phyloP scores from a whole-genome alignment of 73 alveolate genomes.

The Effrenium voratum region DNA sequence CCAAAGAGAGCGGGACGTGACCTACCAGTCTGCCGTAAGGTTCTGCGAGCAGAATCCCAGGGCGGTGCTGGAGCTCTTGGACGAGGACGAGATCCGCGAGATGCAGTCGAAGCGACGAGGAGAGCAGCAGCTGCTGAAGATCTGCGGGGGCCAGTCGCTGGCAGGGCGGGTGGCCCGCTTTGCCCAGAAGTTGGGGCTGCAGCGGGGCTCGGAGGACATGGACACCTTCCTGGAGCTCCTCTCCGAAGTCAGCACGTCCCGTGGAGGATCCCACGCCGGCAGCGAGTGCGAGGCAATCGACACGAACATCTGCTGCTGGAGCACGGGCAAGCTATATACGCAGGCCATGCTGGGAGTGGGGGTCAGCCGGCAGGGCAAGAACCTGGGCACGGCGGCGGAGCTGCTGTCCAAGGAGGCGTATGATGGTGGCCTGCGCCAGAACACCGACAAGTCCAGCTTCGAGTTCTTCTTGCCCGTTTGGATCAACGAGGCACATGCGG shows the following conservation, averaged over 20 bases:
- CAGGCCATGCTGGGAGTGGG: slow-evolving; percentile 81
- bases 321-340: slow-evolving; percentile 80
- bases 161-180: slow-evolving; percentile 14
- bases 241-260: slow-evolving; percentile 12
- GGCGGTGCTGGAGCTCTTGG: slow-evolving; percentile 41
- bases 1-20: slow-evolving; percentile 52
- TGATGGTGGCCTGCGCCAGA: slow-evolving; percentile 72
- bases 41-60: slow-evolving; percentile 55
- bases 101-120: neutral
- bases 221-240: slow-evolving; percentile 58
- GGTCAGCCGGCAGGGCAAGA: slow-evolving; percentile 32
- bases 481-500: slow-evolving; percentile 90
- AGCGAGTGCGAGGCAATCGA: too few species aligned
- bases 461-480: slow-evolving; percentile 84
- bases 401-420: slow-evolving; percentile 73
- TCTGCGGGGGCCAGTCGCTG: slow-evolving; percentile 23
- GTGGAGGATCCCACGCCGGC: too few species aligned
- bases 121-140: slow-evolving; percentile 38
- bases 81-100: slow-evolving; percentile 67
- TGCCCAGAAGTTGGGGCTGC: slow-evolving; percentile 18
- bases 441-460: slow-evolving; percentile 73
- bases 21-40: slow-evolving; percentile 66
- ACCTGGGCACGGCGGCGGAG: slow-evolving; percentile 65
- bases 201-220: neutral
- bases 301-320: slow-evolving; percentile 78